These are phyloP conservation scores for Micractinium conductrix DNA, from an alignment of 139 green algal species.

Conservation along the genomic window DNA sequence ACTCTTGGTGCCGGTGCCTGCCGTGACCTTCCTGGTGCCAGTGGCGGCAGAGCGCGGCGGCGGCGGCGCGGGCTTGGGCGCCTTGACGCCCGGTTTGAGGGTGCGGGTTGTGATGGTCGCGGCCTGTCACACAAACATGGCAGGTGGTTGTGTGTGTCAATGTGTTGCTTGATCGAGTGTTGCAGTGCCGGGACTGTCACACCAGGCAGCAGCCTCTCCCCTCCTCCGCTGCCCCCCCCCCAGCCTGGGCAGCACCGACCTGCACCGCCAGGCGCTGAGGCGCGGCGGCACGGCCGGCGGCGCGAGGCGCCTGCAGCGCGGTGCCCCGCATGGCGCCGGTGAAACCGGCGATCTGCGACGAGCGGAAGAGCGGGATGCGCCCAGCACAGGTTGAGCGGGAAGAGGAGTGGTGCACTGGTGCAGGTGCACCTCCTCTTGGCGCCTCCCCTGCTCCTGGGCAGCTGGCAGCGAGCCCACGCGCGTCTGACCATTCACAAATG, in stretches of 20 bases:
- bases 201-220: too few relatives aligned
- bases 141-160: too few relatives aligned
- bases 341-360: not conserved
- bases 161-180: too few relatives aligned
- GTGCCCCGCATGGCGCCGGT: slow-evolving; percentile 17
- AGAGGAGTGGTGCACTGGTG: not conserved
- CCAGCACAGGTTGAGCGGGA: not conserved
- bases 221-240: too few relatives aligned
- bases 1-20: not conserved
- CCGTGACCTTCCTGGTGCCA: slow-evolving; percentile 17
- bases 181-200: too few relatives aligned
- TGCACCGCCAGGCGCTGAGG: not conserved
- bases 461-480: too few relatives aligned
- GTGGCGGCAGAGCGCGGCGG: not conserved
- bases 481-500: too few relatives aligned
- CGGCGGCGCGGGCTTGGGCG: not conserved
- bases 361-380: not conserved
- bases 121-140: too few relatives aligned
- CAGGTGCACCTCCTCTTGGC: too few relatives aligned
- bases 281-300: not conserved
- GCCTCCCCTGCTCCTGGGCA: too few relatives aligned
- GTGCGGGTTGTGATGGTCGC: not conserved
- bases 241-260: not conserved
- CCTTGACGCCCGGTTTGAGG: not conserved
- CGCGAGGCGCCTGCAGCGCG: slow-evolving; percentile 16